A percentile compares a stretch with the other conserved stretches of the same genome.
phyloP scores from a whole-genome alignment of 441 rosid species.

The Populus hybrid region DNA sequence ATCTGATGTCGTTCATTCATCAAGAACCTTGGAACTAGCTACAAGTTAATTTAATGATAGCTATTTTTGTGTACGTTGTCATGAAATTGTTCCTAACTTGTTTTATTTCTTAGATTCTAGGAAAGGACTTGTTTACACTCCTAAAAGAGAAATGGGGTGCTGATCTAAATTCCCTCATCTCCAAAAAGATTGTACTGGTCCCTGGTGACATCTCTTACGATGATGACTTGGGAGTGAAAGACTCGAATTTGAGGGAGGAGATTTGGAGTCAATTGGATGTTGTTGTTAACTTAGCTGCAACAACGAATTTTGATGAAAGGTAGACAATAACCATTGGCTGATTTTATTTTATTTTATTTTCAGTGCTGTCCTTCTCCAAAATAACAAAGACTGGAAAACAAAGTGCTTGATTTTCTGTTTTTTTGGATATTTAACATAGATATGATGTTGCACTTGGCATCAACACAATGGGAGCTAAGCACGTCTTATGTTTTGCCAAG shows the following conservation, averaged over 20 bases:
- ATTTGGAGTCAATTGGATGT: conserved; percentile 56
- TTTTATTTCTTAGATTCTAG: conserved; percentile 38
- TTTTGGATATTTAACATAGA: conserved; percentile 29
- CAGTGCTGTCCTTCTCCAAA: neutral
- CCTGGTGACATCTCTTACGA: conserved; percentile 64
- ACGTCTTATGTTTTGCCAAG: conserved; percentile 62
- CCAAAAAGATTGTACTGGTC: conserved; percentile 53
- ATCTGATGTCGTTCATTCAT: neutral
- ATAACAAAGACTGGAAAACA: neutral
- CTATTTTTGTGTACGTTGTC: neutral
- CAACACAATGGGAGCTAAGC: conserved; percentile 74
- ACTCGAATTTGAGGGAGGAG: conserved; percentile 36
- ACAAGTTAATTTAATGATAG: neutral
- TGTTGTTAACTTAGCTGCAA: conserved; percentile 72
- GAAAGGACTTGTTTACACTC: conserved; percentile 63
- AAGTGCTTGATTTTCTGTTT: neutral
- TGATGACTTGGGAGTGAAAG: conserved; percentile 57
- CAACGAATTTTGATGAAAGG: conserved; percentile 88
- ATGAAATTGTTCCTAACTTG: neutral
- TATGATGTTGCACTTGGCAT: conserved; percentile 74
- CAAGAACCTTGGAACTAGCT: neutral
- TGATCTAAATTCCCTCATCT: conserved; percentile 39
- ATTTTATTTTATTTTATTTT: too few species aligned
- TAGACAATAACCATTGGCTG: conserved; percentile 2
- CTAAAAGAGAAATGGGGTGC: conserved; percentile 53